Conservation (phyloP, 2,329 filamentous ascomycete genomes). For the Colletotrichum limetticola region DNA sequence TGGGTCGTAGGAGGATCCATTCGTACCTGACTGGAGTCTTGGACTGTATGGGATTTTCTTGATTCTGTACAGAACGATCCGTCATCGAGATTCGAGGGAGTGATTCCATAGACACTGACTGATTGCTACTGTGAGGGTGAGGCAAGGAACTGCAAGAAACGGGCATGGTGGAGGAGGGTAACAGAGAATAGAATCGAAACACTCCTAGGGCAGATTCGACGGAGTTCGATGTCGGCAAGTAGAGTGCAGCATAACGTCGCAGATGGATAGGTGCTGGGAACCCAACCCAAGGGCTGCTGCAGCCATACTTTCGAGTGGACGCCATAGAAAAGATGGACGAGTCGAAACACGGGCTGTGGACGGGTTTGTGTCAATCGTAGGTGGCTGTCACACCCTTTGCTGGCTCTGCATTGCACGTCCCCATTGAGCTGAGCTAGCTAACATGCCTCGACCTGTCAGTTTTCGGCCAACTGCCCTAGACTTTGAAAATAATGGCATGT, state of each 20-base stretch:
- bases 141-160: not conserved
- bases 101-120: no score
- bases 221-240: not conserved
- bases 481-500: not conserved
- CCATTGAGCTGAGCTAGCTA: not conserved
- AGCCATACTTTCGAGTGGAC: not conserved
- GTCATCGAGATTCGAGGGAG: not conserved
- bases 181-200: not conserved
- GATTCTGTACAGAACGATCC: not conserved
- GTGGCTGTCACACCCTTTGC: not conserved
- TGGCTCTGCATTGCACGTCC: constrained; percentile 3
- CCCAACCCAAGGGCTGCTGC: not conserved
- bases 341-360: no score
- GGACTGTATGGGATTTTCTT: not conserved
- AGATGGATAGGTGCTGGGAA: not conserved
- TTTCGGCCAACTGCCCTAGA: constrained; percentile 5
- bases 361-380: not conserved
- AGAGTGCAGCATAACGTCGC: not conserved
- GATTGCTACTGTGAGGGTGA: no score
- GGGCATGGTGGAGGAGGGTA: not conserved
- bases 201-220: not conserved
- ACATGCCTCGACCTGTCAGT: not conserved
- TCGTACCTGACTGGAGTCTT: constrained; percentile 9
- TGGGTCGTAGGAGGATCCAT: constrained; percentile 5
- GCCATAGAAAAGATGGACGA: no score